Conservation (phyloP, 2,329 filamentous ascomycete genomes). For the Mycosphaerella arachidis region DNA sequence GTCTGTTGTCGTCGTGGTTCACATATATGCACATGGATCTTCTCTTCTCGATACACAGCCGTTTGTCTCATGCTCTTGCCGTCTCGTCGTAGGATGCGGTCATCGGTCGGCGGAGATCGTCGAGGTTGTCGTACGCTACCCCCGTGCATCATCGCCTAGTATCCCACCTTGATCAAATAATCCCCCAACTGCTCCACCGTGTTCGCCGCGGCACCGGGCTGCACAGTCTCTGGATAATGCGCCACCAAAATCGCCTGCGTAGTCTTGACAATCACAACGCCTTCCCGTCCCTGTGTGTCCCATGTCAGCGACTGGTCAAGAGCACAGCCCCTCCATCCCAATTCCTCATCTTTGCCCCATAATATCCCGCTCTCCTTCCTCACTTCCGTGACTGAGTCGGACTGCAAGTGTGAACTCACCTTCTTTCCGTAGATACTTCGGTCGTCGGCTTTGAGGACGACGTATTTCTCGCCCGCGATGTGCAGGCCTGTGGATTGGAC, state of each 20-base stretch:
- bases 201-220: conserved; percentile 70
- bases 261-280: conserved; percentile 80
- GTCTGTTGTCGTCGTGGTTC: conserved; percentile 16
- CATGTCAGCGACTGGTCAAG: neutral
- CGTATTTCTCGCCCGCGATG: conserved; percentile 71
- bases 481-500: conserved; percentile 70
- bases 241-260: conserved; percentile 81
- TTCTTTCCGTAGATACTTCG: conserved; percentile 80
- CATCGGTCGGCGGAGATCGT: too few species aligned
- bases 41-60: neutral
- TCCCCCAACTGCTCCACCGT: conserved; percentile 80
- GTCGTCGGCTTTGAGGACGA: conserved; percentile 71
- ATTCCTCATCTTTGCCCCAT: neutral
- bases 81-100: neutral
- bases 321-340: neutral
- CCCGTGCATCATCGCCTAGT: conserved; percentile 46
- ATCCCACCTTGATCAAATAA: conserved; percentile 75
- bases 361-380: neutral
- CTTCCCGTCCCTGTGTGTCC: conserved; percentile 64
- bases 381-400: neutral
- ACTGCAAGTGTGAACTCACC: conserved; percentile 50
- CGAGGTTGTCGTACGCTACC: neutral
- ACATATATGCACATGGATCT: conserved; percentile 22
- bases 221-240: conserved; percentile 71
- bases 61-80: neutral